Evolutionary conservation across 1,284 basidiomycete species (phyloP).

Genomic region (Porogramme epimiltina): DNA sequence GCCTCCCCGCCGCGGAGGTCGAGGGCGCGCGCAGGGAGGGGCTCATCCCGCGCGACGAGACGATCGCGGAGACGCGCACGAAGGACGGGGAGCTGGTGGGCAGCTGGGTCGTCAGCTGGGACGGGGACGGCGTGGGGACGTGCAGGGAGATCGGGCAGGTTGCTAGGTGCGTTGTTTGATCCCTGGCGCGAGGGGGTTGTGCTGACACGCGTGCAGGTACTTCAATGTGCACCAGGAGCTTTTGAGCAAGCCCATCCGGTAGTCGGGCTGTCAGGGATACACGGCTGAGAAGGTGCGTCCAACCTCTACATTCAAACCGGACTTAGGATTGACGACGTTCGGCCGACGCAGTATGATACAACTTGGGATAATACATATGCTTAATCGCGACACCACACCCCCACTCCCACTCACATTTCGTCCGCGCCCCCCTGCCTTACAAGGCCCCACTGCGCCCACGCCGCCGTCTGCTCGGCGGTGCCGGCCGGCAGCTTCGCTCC

Average conservation of each 20-base stretch:
- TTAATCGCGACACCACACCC: neutral
- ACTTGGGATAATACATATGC: constrained; percentile 5
- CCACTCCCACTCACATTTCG: constrained; percentile 1
- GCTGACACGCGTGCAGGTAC: constrained; percentile 44
- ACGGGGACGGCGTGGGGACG: constrained; percentile 57
- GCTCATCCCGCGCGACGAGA: constrained; percentile 61
- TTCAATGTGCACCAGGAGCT: constrained; percentile 88
- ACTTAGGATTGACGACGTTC: neutral
- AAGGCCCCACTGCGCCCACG: constrained; percentile 22
- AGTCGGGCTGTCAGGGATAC: neutral
- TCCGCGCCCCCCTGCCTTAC: neutral
- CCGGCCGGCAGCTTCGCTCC: constrained; percentile 37
- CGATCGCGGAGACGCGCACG: constrained; percentile 74
- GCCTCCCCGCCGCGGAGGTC: constrained; percentile 44
- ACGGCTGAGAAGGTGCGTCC: neutral
- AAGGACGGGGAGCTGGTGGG: constrained; percentile 67
- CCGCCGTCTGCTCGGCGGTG: constrained; percentile 3
- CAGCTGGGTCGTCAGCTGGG: constrained; percentile 79
- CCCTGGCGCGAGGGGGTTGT: neutral
- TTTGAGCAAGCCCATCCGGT: constrained; percentile 34
- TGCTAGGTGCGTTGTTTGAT: constrained; percentile 49
- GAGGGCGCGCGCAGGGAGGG: constrained; percentile 35
- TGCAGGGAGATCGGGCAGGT: constrained; percentile 64
- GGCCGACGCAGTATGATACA: neutral
- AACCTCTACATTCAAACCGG: too few relatives aligned